Percentiles rank a stretch among this genome's conserved stretches.
phyloP scores from a whole-genome alignment of 2,329 filamentous ascomycete genomes.

The Lithohypha guttulata region DNA sequence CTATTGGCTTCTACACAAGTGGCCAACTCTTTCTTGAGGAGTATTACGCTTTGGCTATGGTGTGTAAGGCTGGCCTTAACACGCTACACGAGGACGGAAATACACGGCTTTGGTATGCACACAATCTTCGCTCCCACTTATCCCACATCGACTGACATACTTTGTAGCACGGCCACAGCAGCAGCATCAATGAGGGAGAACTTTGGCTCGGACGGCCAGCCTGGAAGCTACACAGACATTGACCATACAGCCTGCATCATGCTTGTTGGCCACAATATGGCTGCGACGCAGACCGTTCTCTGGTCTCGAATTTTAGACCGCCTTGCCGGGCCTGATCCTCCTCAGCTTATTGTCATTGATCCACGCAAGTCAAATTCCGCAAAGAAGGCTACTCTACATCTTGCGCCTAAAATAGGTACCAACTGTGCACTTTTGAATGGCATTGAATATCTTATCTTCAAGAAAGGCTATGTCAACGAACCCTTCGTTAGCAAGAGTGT shows the following conservation, averaged over 20 bases:
- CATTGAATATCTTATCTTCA: conserved; percentile 29
- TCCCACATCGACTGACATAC: no score
- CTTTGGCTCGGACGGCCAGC: conserved; percentile 30
- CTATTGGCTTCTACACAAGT: conserved; percentile 31
- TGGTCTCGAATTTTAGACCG: conserved; percentile 30
- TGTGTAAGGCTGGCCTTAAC: conserved; percentile 30
- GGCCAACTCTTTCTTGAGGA: conserved; percentile 32
- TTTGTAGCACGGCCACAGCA: conserved; percentile 31
- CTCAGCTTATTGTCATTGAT: conserved; percentile 29
- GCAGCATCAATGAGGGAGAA: conserved; percentile 31
- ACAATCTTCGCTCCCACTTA: no score
- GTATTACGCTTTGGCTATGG: conserved; percentile 30
- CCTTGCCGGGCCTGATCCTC: conserved; percentile 27
- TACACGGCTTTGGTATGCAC: conserved; percentile 31
- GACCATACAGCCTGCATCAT: conserved; percentile 31
- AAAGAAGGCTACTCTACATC: conserved; percentile 27
- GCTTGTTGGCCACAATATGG: conserved; percentile 30
- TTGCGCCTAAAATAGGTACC: conserved; percentile 28
- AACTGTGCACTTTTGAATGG: conserved; percentile 31
- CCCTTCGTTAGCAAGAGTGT: conserved; percentile 25
- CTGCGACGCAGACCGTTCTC: conserved; percentile 29
- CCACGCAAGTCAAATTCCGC: conserved; percentile 28
- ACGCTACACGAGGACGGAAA: conserved; percentile 33
- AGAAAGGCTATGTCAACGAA: conserved; percentile 28
- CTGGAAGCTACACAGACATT: conserved; percentile 29